Conservation (phyloP, 208 protist genomes). For the Polymyxa betae region DNA sequence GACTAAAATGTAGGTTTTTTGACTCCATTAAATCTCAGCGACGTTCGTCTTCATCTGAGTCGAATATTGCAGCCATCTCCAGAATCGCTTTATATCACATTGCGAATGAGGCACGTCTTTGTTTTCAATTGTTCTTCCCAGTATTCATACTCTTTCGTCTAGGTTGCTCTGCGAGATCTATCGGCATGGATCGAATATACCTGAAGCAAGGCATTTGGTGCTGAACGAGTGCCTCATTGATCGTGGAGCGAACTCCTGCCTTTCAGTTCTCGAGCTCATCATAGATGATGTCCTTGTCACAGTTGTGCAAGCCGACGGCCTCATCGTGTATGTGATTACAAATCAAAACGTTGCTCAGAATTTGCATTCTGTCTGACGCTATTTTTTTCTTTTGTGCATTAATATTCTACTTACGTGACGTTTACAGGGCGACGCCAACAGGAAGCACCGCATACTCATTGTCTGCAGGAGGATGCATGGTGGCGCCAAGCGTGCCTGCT, state of each 20-base stretch:
- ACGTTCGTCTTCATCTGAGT: slow-evolving; percentile 28
- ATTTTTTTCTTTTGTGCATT: slow-evolving; percentile 78
- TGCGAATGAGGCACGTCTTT: not conserved
- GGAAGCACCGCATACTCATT: slow-evolving; percentile 83
- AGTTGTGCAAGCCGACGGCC: slow-evolving; percentile 34
- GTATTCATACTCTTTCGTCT: not conserved
- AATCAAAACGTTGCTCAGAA: not conserved
- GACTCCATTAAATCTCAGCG: not conserved
- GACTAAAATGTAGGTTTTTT: not conserved
- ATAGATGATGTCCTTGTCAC: slow-evolving; percentile 51
- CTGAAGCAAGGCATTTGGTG: slow-evolving; percentile 47
- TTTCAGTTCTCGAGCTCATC: slow-evolving; percentile 30
- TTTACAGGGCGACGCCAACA: slow-evolving; percentile 83
- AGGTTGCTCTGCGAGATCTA: not conserved
- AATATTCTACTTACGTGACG: slow-evolving; percentile 62
- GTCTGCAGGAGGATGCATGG: slow-evolving; percentile 81
- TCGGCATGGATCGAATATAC: not conserved
- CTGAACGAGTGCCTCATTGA: slow-evolving; percentile 80
- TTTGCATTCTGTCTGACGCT: not conserved
- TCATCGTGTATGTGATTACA: slow-evolving; percentile 24
- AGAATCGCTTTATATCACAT: not conserved
- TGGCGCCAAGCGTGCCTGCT: slow-evolving; percentile 67
- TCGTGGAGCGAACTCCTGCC: slow-evolving; percentile 58
- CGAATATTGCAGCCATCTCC: not conserved
- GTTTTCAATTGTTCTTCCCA: not conserved